These are phyloP conservation scores for Phyllostachys edulis DNA, from an alignment of 176 grass and related monocot species.

Conservation along the genomic window DNA sequence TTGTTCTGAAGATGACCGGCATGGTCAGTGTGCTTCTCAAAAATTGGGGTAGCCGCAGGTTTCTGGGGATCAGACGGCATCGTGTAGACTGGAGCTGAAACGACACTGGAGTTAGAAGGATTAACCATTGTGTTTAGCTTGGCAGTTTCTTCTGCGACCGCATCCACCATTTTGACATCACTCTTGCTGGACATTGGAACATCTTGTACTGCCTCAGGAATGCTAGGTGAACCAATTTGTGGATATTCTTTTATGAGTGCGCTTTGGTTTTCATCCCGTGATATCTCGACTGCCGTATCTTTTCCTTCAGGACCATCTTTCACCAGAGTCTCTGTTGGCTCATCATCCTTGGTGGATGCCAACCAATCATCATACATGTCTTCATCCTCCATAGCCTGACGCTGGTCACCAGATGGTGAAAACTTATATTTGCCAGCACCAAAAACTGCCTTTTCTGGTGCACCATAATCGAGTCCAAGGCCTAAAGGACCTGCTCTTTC, in stretches of 20 bases:
- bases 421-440: constrained; percentile 7
- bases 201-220: constrained; percentile 15
- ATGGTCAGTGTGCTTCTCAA: neutral
- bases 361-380: constrained; percentile 57
- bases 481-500: constrained; percentile 34
- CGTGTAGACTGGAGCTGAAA: neutral
- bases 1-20: constrained; percentile 18
- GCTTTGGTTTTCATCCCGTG: constrained; percentile 20
- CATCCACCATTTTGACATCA: constrained; percentile 43
- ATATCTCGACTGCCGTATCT: neutral
- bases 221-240: constrained; percentile 14
- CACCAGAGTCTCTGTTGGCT: constrained; percentile 19
- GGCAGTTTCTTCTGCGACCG: constrained; percentile 16
- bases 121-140: constrained; percentile 20
- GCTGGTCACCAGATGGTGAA: constrained; percentile 12
- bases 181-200: neutral
- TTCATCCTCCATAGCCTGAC: constrained; percentile 40
- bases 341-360: constrained; percentile 43
- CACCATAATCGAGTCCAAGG: constrained; percentile 18
- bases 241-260: constrained; percentile 39
- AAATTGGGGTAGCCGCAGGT: neutral
- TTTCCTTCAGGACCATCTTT: constrained; percentile 11
- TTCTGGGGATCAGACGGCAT: constrained; percentile 13
- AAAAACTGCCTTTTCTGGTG: constrained; percentile 27
- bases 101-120: constrained; percentile 9